Percentiles rank a stretch among this genome's conserved stretches.
phyloP scores from a whole-genome alignment of 2,329 filamentous ascomycete genomes.

The Zasmidium cellare region DNA sequence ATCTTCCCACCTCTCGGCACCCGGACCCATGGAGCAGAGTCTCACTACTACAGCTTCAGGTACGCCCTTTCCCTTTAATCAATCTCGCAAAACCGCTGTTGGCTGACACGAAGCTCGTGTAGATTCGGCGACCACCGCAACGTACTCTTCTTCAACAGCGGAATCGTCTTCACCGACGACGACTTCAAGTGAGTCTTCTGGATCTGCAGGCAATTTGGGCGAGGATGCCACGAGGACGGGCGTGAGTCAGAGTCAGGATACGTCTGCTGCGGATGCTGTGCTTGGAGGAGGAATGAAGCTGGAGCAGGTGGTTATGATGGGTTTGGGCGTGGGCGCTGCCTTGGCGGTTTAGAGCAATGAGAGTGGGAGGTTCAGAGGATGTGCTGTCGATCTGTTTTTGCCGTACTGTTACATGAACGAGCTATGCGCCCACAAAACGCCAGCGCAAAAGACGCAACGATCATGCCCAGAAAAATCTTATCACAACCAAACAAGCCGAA shows the following conservation, averaged over 20 bases:
- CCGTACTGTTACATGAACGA: not conserved
- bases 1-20: not conserved
- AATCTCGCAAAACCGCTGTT: not conserved
- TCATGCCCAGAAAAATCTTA: not conserved
- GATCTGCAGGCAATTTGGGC: not conserved
- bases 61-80: not conserved
- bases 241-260: conserved; percentile 5
- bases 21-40: conserved; percentile 1
- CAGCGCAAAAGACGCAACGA: not conserved
- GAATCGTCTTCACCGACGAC: not conserved
- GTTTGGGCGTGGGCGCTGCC: conserved; percentile 8
- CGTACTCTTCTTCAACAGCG: not conserved
- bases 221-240: conserved; percentile 3
- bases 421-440: not conserved
- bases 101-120: not conserved
- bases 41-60: not conserved
- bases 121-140: not conserved
- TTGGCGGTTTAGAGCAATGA: not conserved
- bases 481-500: not conserved
- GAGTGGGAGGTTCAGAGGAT: not conserved
- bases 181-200: not conserved
- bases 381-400: not conserved
- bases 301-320: conserved; percentile 11
- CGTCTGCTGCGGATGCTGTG: not conserved
- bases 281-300: not conserved